These are phyloP conservation scores for Aspergillus carbonarius DNA, from an alignment of 2,329 filamentous ascomycete species.

Conservation along the genomic window DNA sequence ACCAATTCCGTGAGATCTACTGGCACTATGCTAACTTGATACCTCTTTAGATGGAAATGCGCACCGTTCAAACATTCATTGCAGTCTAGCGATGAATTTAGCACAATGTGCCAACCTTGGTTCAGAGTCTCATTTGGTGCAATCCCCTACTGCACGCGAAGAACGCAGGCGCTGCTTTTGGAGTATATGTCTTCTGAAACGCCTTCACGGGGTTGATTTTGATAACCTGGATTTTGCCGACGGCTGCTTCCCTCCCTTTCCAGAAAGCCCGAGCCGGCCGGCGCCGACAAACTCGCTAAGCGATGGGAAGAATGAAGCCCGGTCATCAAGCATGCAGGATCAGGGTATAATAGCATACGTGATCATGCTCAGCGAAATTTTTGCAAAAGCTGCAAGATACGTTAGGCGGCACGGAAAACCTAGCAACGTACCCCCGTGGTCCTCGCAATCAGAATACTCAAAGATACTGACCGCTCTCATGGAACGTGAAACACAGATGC, in stretches of 20 bases:
- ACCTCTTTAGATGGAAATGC: constrained; percentile 44
- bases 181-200: constrained; percentile 46
- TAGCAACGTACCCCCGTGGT: constrained; percentile 49
- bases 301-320: constrained; percentile 17
- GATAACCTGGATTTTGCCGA: constrained; percentile 41
- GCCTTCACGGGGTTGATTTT: constrained; percentile 46
- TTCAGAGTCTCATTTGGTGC: constrained; percentile 30
- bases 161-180: constrained; percentile 43
- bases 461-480: constrained; percentile 52
- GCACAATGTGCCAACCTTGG: constrained; percentile 47
- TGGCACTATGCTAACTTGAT: background rate
- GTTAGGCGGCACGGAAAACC: constrained; percentile 48
- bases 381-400: constrained; percentile 50
- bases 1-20: background rate
- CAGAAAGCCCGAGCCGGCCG: constrained; percentile 36
- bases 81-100: constrained; percentile 47
- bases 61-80: constrained; percentile 45
- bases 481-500: constrained; percentile 54
- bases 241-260: constrained; percentile 38
- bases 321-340: constrained; percentile 32
- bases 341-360: constrained; percentile 50
- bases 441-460: constrained; percentile 53
- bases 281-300: constrained; percentile 24
- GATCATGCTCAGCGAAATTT: constrained; percentile 49
- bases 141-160: constrained; percentile 25